These are phyloP conservation scores for Pisolithus tinctorius DNA, from an alignment of 768 basidiomycete species.

Conservation along the genomic window DNA sequence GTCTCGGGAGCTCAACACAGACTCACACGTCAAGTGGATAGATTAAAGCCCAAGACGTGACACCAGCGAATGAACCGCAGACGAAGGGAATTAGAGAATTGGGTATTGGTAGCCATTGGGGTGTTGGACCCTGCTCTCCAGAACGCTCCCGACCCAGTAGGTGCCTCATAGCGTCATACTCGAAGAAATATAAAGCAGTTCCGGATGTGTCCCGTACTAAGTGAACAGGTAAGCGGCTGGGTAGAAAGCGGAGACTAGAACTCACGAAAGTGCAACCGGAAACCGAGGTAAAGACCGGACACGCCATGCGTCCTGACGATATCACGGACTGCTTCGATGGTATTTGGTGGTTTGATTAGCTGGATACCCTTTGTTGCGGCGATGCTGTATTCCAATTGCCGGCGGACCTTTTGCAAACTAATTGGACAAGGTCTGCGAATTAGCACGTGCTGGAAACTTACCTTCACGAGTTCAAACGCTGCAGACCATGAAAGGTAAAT, in stretches of 20 bases:
- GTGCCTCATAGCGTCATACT: slow-evolving; percentile 90
- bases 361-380: slow-evolving; percentile 70
- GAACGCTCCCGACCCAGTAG: slow-evolving; percentile 69
- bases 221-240: slow-evolving; percentile 4
- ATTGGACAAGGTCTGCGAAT: slow-evolving; percentile 5
- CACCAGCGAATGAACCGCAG: slow-evolving; percentile 86
- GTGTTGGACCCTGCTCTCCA: slow-evolving; percentile 76
- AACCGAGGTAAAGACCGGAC: slow-evolving; percentile 73
- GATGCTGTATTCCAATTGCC: slow-evolving; percentile 89
- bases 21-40: slow-evolving; percentile 92
- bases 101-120: slow-evolving; percentile 83
- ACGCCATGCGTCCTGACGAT: slow-evolving; percentile 63
- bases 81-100: slow-evolving; percentile 79
- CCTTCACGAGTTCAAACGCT: slow-evolving; percentile 97
- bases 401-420: slow-evolving; percentile 54
- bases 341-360: slow-evolving; percentile 72
- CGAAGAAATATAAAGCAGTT: slow-evolving; percentile 88
- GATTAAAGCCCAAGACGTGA: slow-evolving; percentile 84
- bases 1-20: neutral
- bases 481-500: neutral
- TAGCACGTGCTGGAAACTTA: slow-evolving; percentile 23
- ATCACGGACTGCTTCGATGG: slow-evolving; percentile 70
- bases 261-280: slow-evolving; percentile 79
- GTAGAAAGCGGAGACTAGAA: slow-evolving; percentile 3
- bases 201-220: slow-evolving; percentile 84